Percentiles rank a stretch among this genome's conserved stretches.
phyloP scores from a whole-genome alignment of 768 basidiomycete genomes.

The Mycena rebaudengoi region DNA sequence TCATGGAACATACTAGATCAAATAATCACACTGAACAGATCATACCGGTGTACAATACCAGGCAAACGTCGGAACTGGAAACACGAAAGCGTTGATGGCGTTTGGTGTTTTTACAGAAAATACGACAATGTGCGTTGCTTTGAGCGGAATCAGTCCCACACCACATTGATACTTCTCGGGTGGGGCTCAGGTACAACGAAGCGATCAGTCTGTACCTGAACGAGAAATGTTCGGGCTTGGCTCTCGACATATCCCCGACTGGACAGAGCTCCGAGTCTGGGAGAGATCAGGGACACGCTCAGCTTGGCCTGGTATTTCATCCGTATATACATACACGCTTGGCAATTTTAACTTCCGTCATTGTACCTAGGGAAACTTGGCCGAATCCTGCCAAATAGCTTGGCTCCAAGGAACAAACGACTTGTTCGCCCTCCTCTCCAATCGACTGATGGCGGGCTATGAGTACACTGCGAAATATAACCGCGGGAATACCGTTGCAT shows the following conservation, averaged over 20 bases:
- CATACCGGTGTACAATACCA: constrained; percentile 12
- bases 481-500: constrained; percentile 8
- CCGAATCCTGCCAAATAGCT: constrained; percentile 13
- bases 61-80: constrained; percentile 10
- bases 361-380: constrained; percentile 12
- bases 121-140: constrained; percentile 13
- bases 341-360: constrained; percentile 5
- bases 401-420: constrained; percentile 11
- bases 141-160: constrained; percentile 7
- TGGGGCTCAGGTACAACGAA: constrained; percentile 9
- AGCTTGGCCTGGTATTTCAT: constrained; percentile 14
- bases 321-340: constrained; percentile 1
- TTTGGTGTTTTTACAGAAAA: constrained; percentile 13
- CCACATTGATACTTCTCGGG: neutral
- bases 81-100: constrained; percentile 12
- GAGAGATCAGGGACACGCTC: constrained; percentile 8
- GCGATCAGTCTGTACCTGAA: constrained; percentile 10
- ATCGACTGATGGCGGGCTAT: constrained; percentile 5
- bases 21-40: constrained; percentile 7
- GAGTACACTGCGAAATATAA: constrained; percentile 14
- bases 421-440: constrained; percentile 8
- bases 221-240: constrained; percentile 12
- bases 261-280: constrained; percentile 11
- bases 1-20: constrained; percentile 4
- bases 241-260: constrained; percentile 8